Base-by-base conservation (phyloP, 1,139 yeast species). In the Sugiyamaella neomexicana region DNA sequence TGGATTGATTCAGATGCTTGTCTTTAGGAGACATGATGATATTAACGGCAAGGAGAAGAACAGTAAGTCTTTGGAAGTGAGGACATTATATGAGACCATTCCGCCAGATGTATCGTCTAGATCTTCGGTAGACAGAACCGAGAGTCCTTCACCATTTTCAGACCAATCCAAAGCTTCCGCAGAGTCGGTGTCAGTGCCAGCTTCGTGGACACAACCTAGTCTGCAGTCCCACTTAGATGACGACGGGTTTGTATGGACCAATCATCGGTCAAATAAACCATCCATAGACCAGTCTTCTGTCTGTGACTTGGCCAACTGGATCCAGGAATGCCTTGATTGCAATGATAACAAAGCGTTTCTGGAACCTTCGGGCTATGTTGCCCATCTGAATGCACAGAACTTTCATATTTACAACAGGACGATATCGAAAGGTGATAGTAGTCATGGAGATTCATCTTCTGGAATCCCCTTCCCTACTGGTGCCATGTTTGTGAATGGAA, bases 321-420 rank as follows among this genome's bases (percentile, higher is more conserved):
- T 63, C 5, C 42, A 53, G 5, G 68, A 65, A 40, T 67, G 70
- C 50, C 61, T 61, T 20, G 42, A 51, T 2, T 58, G 64, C 44
- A 55, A 58, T 38, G 62, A 63, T 41, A 62, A 60, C 31, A 53
- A 59, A 8, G 59, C 68, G 6, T 66, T 59, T 40, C 41, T 60
- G 9, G 69, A 67, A 37, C 60, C 63, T 1, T 59, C 67, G 5
- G 69, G 68, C 34, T 65, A 62, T 52, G 65, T 64, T 5, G 63
- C 64, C 37, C 65, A 65, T 39, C 48, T 64, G 40, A 53, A 56
- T 46, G 23, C 51, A 25, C 17, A 5, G n/a, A 47, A 47, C 23
- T 39, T 27, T 31, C 13, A 47, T 9, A 17, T 13, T 31, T 27
- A 12, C 16, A 37, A 17, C 10, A 38, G 25, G 16, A 17, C 39